Evolutionary conservation across 2,329 filamentous ascomycete species (phyloP).

Genomic region (Sarocladium kiliense): DNA sequence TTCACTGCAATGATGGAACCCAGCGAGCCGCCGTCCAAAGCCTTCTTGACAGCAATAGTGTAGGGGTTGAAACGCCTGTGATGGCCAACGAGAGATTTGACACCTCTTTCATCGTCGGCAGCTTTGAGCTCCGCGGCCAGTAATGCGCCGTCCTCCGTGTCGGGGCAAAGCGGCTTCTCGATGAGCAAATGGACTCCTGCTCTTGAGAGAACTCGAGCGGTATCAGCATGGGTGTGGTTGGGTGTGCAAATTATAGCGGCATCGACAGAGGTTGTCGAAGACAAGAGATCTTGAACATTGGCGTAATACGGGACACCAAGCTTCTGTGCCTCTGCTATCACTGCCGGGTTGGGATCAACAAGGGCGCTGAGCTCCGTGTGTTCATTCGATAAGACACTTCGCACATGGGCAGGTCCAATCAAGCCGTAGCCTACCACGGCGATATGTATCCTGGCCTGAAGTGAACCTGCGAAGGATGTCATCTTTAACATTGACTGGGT

Average conservation of each 20-base stretch:
- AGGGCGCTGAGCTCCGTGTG: constrained; percentile 21
- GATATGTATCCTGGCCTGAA: constrained; percentile 12
- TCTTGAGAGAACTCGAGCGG: constrained; percentile 41
- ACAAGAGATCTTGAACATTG: constrained; percentile 37
- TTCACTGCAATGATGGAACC: constrained; percentile 46
- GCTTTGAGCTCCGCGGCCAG: constrained; percentile 19
- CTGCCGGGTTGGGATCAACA: constrained; percentile 22
- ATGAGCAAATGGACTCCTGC: constrained; percentile 48
- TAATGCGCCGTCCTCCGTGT: constrained; percentile 27
- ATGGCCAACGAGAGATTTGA: constrained; percentile 51
- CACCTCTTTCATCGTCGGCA: constrained; percentile 19
- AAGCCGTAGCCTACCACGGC: constrained; percentile 25
- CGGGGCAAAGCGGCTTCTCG: constrained; percentile 50
- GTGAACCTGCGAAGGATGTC: neutral
- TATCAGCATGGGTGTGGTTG: constrained; percentile 50
- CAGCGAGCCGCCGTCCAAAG: constrained; percentile 32
- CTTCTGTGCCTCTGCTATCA: constrained; percentile 16
- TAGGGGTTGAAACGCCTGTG: constrained; percentile 57
- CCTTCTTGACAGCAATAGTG: constrained; percentile 41
- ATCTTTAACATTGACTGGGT: neutral
- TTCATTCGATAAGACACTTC: constrained; percentile 18
- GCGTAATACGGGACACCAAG: constrained; percentile 17
- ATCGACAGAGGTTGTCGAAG: constrained; percentile 34
- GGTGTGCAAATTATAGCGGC: constrained; percentile 56
- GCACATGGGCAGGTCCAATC: constrained; percentile 26